Evolutionary conservation across 495 filamentous ascomycete genomes (phyloP).

Genomic region (Aspergillus avenaceus): DNA sequence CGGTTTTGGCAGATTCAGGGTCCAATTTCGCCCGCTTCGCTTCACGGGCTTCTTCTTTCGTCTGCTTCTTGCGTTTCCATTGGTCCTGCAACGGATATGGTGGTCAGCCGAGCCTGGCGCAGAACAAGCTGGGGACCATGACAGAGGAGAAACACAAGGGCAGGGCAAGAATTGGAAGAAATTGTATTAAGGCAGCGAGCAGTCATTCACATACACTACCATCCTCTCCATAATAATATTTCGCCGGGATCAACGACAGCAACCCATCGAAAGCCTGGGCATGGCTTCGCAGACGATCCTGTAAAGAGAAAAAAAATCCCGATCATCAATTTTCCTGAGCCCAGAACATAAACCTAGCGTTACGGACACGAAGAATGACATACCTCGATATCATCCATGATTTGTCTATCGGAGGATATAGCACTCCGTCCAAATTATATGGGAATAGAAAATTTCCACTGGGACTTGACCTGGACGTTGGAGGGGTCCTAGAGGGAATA

Average conservation of each 20-base stretch:
- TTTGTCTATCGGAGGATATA: constrained; percentile 9
- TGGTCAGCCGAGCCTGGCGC: constrained; percentile 28
- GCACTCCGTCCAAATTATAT: not conserved
- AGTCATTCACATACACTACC: constrained; percentile 62
- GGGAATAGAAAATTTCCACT: not conserved
- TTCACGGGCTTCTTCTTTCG: constrained; percentile 73
- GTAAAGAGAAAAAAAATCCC: constrained; percentile 14
- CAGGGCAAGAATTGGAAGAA: not conserved
- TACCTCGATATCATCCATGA: constrained; percentile 47
- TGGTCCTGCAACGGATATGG: constrained; percentile 56
- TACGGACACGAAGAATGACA: constrained; percentile 19
- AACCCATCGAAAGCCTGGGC: constrained; percentile 86
- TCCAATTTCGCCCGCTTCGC: constrained; percentile 81
- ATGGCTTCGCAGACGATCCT: constrained; percentile 82
- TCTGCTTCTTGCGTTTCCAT: constrained; percentile 85
- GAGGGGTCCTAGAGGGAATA: constrained; percentile 12
- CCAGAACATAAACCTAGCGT: not conserved
- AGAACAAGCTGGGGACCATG: constrained; percentile 1
- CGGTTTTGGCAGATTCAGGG: constrained; percentile 72
- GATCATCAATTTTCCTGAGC: constrained; percentile 16
- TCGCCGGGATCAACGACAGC: constrained; percentile 87
- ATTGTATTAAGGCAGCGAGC: constrained; percentile 1
- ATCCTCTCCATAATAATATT: constrained; percentile 86
- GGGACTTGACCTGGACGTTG: constrained; percentile 10
- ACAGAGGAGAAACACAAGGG: not conserved